These are phyloP conservation scores for Trichoderma sp. DNA, from an alignment of 2,329 filamentous ascomycete genomes.

Conservation along the genomic window DNA sequence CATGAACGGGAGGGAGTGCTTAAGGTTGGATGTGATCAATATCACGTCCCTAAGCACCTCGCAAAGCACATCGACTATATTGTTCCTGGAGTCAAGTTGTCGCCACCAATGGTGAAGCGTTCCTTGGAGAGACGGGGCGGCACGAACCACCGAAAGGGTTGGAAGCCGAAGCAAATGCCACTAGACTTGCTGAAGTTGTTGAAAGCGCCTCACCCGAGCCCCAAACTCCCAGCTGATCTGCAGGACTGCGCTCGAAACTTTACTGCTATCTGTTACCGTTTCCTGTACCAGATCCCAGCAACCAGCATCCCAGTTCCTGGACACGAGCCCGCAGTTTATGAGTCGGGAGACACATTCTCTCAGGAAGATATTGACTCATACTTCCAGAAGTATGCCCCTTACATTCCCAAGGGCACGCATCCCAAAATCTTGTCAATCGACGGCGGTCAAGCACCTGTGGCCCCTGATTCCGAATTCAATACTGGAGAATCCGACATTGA, in stretches of 20 bases:
- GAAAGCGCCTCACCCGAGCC: background rate
- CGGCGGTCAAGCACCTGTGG: conserved; percentile 46
- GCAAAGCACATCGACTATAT: conserved; percentile 50
- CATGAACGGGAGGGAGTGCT: conserved; percentile 21
- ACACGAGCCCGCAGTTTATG: conserved; percentile 52
- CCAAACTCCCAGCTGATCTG: conserved; percentile 11
- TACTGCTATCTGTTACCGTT: conserved; percentile 55
- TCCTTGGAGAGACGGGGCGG: conserved; percentile 1
- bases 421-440: conserved; percentile 48
- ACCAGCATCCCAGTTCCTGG: conserved; percentile 54
- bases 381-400: conserved; percentile 45
- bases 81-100: conserved; percentile 49
- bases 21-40: conserved; percentile 37
- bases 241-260: conserved; percentile 53
- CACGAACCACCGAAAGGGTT: background rate
- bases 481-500: conserved; percentile 54
- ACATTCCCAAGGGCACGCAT: conserved; percentile 43
- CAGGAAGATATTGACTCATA: conserved; percentile 50
- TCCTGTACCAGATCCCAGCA: conserved; percentile 43
- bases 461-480: conserved; percentile 23
- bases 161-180: conserved; percentile 16
- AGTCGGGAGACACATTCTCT: conserved; percentile 52
- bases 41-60: conserved; percentile 41
- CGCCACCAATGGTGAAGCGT: conserved; percentile 22
- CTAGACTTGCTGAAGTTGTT: background rate